Evolutionary conservation across 495 filamentous ascomycete genomes (phyloP).

Genomic region (Friedmanniomyces simplex): DNA sequence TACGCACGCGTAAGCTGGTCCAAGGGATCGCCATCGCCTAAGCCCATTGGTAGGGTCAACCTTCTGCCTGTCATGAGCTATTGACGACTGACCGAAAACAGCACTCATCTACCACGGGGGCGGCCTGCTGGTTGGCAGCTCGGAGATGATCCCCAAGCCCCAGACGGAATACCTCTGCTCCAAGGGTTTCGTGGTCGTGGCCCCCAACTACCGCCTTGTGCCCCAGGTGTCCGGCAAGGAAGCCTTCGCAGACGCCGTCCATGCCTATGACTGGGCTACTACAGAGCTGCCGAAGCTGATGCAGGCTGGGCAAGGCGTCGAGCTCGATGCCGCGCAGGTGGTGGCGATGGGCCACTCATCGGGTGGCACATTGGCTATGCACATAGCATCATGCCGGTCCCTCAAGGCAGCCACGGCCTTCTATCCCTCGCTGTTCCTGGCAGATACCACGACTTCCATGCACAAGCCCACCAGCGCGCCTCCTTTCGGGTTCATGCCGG

Average conservation of each 20-base stretch:
- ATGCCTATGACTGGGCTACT: constrained; percentile 12
- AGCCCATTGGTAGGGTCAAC: constrained; percentile 5
- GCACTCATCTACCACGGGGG: constrained; percentile 10
- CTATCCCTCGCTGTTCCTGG: constrained; percentile 4
- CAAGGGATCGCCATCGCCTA: neutral
- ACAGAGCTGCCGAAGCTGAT: neutral
- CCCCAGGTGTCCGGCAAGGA: constrained; percentile 13
- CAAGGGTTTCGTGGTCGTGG: constrained; percentile 4
- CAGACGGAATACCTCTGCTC: constrained; percentile 9
- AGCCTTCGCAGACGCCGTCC: constrained; percentile 8
- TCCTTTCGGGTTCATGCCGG: constrained; percentile 3
- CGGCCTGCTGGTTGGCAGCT: constrained; percentile 12
- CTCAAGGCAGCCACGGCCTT: constrained; percentile 12
- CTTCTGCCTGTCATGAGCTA: neutral
- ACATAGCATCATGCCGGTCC: neutral
- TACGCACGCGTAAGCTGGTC: constrained; percentile 8
- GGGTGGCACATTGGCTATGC: constrained; percentile 7
- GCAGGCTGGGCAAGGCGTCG: neutral
- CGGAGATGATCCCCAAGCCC: constrained; percentile 6
- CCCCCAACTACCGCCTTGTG: constrained; percentile 11
- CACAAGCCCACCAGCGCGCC: constrained; percentile 7
- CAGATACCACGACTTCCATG: neutral
- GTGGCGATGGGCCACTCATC: constrained; percentile 6
- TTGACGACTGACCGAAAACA: neutral
- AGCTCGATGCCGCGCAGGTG: neutral